Evolutionary conservation across 1,284 basidiomycete species (phyloP).

Genomic region (Ceratobasidium sp.): DNA sequence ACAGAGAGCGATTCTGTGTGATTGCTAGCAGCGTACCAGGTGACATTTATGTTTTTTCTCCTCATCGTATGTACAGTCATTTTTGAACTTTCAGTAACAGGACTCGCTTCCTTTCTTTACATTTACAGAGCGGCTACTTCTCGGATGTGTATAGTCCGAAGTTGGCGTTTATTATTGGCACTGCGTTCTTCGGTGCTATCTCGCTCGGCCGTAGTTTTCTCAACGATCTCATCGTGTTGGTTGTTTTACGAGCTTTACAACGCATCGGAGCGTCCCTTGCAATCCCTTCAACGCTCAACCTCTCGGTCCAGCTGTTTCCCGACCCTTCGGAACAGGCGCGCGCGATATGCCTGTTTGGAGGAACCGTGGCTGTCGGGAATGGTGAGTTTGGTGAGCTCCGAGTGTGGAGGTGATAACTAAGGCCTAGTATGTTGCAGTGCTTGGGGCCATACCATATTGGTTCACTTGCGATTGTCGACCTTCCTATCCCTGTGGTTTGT

Average conservation of each 20-base stretch:
- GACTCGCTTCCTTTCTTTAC: neutral
- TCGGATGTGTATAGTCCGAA: slow-evolving; percentile 37
- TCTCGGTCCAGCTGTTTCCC: slow-evolving; percentile 61
- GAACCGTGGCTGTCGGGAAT: slow-evolving; percentile 59
- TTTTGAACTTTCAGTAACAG: slow-evolving; percentile 9
- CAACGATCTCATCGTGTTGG: slow-evolving; percentile 37
- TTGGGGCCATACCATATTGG: slow-evolving; percentile 54
- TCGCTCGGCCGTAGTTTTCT: slow-evolving; percentile 43
- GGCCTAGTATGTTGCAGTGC: slow-evolving; percentile 48
- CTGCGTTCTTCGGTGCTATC: slow-evolving; percentile 31
- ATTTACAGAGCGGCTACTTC: slow-evolving; percentile 5
- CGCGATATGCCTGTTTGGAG: slow-evolving; percentile 60
- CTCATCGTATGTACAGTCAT: slow-evolving; percentile 23
- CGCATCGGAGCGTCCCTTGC: slow-evolving; percentile 47
- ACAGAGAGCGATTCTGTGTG: slow-evolving; percentile 34
- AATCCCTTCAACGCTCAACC: slow-evolving; percentile 61
- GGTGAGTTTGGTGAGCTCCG: slow-evolving; percentile 51
- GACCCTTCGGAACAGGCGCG: slow-evolving; percentile 59
- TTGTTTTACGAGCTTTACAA: slow-evolving; percentile 42
- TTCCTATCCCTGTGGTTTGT: slow-evolving; percentile 55
- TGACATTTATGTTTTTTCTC: slow-evolving; percentile 38
- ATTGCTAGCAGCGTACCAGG: slow-evolving; percentile 39
- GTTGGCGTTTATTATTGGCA: slow-evolving; percentile 40
- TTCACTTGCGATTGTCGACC: slow-evolving; percentile 56
- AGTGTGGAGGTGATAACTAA: neutral